Base-by-base conservation (phyloP, 768 basidiomycete genomes). In the Chalciporus sphaerocephalus region DNA sequence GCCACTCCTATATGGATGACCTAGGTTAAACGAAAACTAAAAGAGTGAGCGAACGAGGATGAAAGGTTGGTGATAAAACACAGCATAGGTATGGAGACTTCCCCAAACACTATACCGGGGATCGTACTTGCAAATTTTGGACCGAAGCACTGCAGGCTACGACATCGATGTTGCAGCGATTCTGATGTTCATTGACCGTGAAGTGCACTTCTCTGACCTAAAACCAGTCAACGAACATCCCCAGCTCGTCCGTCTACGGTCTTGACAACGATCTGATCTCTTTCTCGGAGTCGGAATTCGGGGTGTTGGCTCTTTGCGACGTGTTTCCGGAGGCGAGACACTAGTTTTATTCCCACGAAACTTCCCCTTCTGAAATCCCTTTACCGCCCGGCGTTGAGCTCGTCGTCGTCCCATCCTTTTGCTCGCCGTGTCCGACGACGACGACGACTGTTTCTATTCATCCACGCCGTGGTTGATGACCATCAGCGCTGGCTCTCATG, bases 401-500 rank as follows among this genome's bases (percentile, higher is more conserved):
- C 35, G 61, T 40, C 50, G 58, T 51, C 50, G 52, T 64, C 53
- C 32, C 16, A 30, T 46, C 36, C 34, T 25, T 39, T 48, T 51
- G 51, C 50, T 60, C 65, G 62, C 60, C 47, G 65, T 54, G 45
- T 43, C 51, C 44, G 47, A 52, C 64, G 47, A 53, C 61, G 53
- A 49, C 53, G 48, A 52, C 53, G 38, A 39, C 36, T 8, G 38
- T 22, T 17, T 47, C 38, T 44, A 43, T 41, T 35, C 25, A 33
- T 38, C 44, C 43, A 18, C 50, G 49, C 47, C 47, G 56, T 56
- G 53, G 40, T 65, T 63, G 46, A 65, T 65, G 63, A 60, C 44
- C 52, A 47, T 36, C 49, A 54, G 50, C 38, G 43, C 58, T 38
- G 40, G 44, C 41, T 53, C 58, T 64, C 64, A 80, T 80, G 78